Evolutionary conservation across 2,329 filamentous ascomycete genomes (phyloP), one percentile per base, ranked within the genome.

Genomic region (Rutstroemia sp.): DNA sequence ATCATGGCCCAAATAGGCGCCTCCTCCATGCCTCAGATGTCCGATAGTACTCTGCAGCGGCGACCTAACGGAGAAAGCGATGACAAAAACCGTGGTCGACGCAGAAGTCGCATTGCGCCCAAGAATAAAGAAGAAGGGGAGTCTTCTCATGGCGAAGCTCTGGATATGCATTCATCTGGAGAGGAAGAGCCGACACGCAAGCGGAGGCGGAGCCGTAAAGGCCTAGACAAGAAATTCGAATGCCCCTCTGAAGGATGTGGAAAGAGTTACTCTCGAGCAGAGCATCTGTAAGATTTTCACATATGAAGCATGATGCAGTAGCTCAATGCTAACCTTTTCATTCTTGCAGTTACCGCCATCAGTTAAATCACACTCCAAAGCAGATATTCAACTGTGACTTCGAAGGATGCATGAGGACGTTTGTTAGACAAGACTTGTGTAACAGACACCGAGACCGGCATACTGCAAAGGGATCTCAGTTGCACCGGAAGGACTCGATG

Each of bases 301-400:
- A 38, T 34, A 23, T n/a, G 16, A 23, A 23, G 6, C 2, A n/a
- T 39, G 30, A 19, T 42, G 14, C 18, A 23, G 12, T 38, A 16
- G 5, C 37, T 27, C n/a, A 10, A 18, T 55, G 39, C 56, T 65
- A 48, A 61, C 56, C 51, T 54, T 54, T 16, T 16, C 19, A 37
- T 21, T 21, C 19, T 45, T 19, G 46, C 59, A 86, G 82, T 47
- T 84, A 96, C 74, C 85, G 94, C 47, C 92, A 97, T 73, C 92
- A 97, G 74, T 75, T 97, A 64, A 99, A 99, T 70, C 94, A 97
- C 73, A 87, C 89, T 57, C 92, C 92, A 18, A 96, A 96, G 73
- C 90, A 95, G 69, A 95, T 96, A 55, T 97, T 95, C 70, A 83
- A 84, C 67, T 97, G 94, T 76, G 90, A 95, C 68, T 96, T 92